These are phyloP conservation scores for Rhizodiscina lignyota DNA, from an alignment of 495 filamentous ascomycete genomes.

Conservation along the genomic window DNA sequence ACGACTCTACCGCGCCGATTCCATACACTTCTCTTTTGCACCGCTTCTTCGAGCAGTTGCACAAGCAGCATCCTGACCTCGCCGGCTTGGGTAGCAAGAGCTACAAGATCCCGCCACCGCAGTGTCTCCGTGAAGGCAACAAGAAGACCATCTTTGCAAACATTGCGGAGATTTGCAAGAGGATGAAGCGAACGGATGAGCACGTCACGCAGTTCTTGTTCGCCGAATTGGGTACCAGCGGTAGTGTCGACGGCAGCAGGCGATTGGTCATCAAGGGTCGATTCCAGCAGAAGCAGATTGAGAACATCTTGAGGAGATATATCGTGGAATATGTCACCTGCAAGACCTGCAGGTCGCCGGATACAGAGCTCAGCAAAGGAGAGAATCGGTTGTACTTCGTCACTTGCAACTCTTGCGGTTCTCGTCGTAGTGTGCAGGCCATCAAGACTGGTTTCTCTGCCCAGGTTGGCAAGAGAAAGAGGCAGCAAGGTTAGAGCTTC, in stretches of 20 bases:
- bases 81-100: slow-evolving; percentile 71
- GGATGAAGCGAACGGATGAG: slow-evolving; percentile 95
- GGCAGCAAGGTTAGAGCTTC: slow-evolving; percentile 42
- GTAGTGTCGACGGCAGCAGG: slow-evolving; percentile 80
- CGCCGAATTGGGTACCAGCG: slow-evolving; percentile 92
- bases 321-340: slow-evolving; percentile 98
- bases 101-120: slow-evolving; percentile 98
- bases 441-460: slow-evolving; percentile 99
- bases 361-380: slow-evolving; percentile 94
- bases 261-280: slow-evolving; percentile 96
- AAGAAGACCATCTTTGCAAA: slow-evolving; percentile 99
- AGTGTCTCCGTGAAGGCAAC: slow-evolving; percentile 98
- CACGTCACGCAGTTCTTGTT: slow-evolving; percentile 95
- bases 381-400: slow-evolving; percentile 89
- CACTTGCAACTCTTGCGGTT: slow-evolving; percentile 77
- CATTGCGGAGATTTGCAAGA: slow-evolving; percentile 77
- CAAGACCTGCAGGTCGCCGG: slow-evolving; percentile 88
- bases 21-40: slow-evolving; percentile 68
- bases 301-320: slow-evolving; percentile 85
- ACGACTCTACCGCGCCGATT: slow-evolving; percentile 59
- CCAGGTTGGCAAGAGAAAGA: slow-evolving; percentile 89
- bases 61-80: slow-evolving; percentile 88
- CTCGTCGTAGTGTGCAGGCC: slow-evolving; percentile 76
- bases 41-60: slow-evolving; percentile 83
- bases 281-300: slow-evolving; percentile 96